Evolutionary conservation across 2,329 filamentous ascomycete genomes (phyloP).

Genomic region (Arachnopeziza araneosa): DNA sequence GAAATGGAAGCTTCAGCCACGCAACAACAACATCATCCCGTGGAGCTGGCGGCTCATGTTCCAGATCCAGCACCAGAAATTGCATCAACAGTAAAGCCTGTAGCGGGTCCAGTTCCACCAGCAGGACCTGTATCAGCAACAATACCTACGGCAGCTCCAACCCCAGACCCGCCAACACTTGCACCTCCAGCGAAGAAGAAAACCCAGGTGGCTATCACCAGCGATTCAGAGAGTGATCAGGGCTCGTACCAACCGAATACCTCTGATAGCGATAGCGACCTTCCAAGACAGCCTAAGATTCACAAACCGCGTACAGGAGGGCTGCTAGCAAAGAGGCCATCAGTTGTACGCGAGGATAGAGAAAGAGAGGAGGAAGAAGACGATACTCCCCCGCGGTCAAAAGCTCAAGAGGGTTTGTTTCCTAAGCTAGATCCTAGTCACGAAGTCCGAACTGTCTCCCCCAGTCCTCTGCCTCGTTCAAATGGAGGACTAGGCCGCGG

Average conservation of each 20-base stretch:
- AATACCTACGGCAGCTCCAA: background rate
- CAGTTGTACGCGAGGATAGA: conserved; percentile 42
- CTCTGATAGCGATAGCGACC: conserved; percentile 29
- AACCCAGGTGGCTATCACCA: conserved; percentile 20
- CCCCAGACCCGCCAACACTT: conserved; percentile 2
- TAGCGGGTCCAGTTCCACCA: background rate
- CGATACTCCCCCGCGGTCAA: conserved; percentile 15
- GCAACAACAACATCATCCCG: conserved; percentile 1
- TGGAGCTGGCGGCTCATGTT: conserved; percentile 2
- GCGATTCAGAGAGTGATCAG: conserved; percentile 25
- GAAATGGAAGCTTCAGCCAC: conserved; percentile 21
- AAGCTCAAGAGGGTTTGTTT: conserved; percentile 2
- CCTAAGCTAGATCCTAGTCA: background rate
- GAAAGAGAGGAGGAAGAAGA: conserved; percentile 36
- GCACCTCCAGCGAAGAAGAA: conserved; percentile 15
- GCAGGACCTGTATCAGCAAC: background rate
- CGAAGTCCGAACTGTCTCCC: conserved; percentile 17
- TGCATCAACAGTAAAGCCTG: background rate
- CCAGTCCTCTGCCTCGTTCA: conserved; percentile 22
- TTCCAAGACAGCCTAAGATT: conserved; percentile 6
- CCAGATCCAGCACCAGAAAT: conserved; percentile 1
- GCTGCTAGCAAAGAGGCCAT: conserved; percentile 36
- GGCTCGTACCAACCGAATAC: conserved; percentile 22
- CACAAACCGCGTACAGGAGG: conserved; percentile 19
- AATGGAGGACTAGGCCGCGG: conserved; percentile 22